These are phyloP conservation scores for Colletotrichum limetticola DNA, from an alignment of 2,329 filamentous ascomycete genomes.

Conservation along the genomic window DNA sequence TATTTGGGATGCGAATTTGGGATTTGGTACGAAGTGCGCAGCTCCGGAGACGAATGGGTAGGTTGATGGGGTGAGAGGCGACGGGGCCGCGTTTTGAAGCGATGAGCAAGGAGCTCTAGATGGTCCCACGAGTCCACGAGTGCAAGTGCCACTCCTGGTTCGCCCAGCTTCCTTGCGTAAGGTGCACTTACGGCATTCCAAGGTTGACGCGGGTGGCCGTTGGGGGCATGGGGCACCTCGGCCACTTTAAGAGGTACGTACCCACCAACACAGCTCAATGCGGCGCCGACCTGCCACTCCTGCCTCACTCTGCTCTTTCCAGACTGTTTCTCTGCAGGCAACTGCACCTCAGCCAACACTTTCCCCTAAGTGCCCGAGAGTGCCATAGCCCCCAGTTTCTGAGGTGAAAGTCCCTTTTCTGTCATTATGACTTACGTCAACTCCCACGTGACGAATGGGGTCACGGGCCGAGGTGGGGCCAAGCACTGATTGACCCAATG, in stretches of 20 bases:
- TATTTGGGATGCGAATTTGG: constrained; percentile 20
- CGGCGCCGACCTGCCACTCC: neutral
- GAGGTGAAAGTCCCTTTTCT: too few relatives aligned
- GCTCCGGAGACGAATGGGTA: too few relatives aligned
- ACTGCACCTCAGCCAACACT: constrained; percentile 5
- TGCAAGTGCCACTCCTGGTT: too few relatives aligned
- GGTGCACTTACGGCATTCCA: too few relatives aligned
- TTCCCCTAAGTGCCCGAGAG: neutral
- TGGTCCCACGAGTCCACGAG: neutral
- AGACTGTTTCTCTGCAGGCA: neutral
- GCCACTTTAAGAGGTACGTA: neutral
- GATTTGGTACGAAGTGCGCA: neutral
- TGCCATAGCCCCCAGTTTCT: too few relatives aligned
- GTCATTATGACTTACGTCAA: constrained; percentile 24
- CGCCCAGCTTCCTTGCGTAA: too few relatives aligned
- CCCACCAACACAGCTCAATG: neutral
- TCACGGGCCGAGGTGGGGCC: neutral
- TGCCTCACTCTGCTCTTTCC: neutral
- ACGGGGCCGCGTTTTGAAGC: constrained; percentile 10
- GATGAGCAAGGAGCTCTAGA: constrained; percentile 9
- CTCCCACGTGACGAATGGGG: constrained; percentile 22
- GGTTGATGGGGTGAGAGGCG: neutral
- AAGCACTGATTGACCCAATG: neutral
- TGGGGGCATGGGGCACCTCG: neutral
- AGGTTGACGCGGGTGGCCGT: neutral